phyloP scores from a whole-genome alignment of 208 protist genomes.

The Herpetomonas samuelpessoai region DNA sequence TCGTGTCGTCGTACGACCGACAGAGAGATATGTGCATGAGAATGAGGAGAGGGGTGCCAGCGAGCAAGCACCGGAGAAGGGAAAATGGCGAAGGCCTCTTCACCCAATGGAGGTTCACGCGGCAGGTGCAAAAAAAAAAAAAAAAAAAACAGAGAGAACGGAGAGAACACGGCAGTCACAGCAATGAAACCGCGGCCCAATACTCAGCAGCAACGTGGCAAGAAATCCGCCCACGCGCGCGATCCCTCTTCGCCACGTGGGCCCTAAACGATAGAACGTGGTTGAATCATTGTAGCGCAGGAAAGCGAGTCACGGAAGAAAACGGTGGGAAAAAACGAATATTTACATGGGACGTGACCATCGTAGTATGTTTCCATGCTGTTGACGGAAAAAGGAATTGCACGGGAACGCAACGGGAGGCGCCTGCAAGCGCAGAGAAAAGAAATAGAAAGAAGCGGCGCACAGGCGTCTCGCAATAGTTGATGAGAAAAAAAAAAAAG shows the following conservation, averaged over 20 bases:
- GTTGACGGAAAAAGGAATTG: background rate
- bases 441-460: background rate
- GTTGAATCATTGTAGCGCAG: no score
- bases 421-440: no score
- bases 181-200: background rate
- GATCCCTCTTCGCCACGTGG: no score
- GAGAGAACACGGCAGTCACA: background rate
- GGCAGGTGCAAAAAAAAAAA: background rate
- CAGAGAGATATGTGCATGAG: no score
- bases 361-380: background rate
- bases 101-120: background rate
- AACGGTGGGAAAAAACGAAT: no score
- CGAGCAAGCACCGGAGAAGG: background rate
- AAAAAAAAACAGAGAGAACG: conserved; percentile 1
- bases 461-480: background rate
- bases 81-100: background rate
- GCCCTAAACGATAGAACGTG: no score
- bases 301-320: no score
- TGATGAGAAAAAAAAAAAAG: background rate
- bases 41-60: no score
- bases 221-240: background rate
- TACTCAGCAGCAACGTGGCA: background rate
- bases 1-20: no score
- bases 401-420: no score
- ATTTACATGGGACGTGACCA: no score